Conservation (phyloP, 2,329 filamentous ascomycete genomes). For the Bretziella fagacearum region DNA sequence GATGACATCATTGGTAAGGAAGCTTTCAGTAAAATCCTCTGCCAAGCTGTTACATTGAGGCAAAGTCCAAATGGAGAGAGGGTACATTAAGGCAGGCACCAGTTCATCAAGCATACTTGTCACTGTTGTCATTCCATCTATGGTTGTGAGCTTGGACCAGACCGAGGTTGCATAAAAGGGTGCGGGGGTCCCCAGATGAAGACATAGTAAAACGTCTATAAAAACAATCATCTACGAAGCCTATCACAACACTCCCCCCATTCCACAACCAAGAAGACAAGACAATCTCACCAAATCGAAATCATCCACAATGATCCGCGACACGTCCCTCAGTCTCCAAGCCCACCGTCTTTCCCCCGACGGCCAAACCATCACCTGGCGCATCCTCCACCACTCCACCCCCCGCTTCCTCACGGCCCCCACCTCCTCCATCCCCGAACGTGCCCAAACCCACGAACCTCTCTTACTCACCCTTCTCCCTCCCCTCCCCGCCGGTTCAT, state of each 20-base stretch:
- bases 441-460: slow-evolving; percentile 3
- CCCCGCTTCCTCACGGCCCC: neutral
- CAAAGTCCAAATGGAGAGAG: too few relatives aligned
- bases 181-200: too few relatives aligned
- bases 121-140: too few relatives aligned
- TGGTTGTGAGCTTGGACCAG: too few relatives aligned
- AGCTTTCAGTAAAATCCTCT: too few relatives aligned
- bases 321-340: slow-evolving; percentile 1
- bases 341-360: slow-evolving; percentile 7
- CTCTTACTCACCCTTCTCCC: slow-evolving; percentile 4
- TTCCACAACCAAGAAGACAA: neutral
- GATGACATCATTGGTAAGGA: neutral
- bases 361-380: slow-evolving; percentile 2
- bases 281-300: too few relatives aligned
- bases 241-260: neutral
- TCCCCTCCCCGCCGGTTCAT: neutral
- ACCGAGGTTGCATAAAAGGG: too few relatives aligned
- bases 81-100: too few relatives aligned
- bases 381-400: slow-evolving; percentile 1
- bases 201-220: too few relatives aligned
- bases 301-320: neutral
- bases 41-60: too few relatives aligned
- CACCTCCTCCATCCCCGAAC: neutral
- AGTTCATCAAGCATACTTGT: too few relatives aligned
- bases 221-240: neutral